These are phyloP conservation scores for Mycena filopes DNA, from an alignment of 768 basidiomycete genomes.

Conservation along the genomic window DNA sequence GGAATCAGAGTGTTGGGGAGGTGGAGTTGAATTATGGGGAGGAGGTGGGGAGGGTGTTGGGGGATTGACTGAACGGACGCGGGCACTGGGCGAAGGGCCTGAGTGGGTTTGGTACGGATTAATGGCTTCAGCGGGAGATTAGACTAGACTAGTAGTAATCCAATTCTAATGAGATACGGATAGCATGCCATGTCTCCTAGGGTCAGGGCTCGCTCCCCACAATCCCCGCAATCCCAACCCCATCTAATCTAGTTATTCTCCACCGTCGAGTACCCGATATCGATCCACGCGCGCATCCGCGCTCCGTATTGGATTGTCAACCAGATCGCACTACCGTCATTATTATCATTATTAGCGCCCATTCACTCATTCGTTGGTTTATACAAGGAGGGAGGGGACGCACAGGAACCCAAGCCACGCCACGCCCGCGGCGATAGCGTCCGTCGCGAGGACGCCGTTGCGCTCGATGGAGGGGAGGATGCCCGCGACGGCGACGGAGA, in stretches of 20 bases:
- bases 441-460: conserved; percentile 62
- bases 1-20: conserved; percentile 17
- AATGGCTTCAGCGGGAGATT: no score
- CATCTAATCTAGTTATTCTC: conserved; percentile 44
- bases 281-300: conserved; percentile 64
- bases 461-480: conserved; percentile 65
- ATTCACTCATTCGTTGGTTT: no score
- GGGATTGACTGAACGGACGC: no score
- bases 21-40: conserved; percentile 16
- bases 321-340: conserved; percentile 56
- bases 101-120: no score
- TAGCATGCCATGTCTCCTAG: no score
- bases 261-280: conserved; percentile 64
- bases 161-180: no score
- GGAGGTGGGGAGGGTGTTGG: neutral
- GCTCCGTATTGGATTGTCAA: conserved; percentile 66
- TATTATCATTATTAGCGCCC: no score
- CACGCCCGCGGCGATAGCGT: conserved; percentile 56
- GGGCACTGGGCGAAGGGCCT: no score
- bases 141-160: no score
- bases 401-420: conserved; percentile 65
- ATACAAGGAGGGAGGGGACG: no score
- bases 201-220: no score
- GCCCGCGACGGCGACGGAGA: conserved; percentile 53
- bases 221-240: no score